These are phyloP conservation scores for Suhomyces chickasaworum DNA, from an alignment of 1,139 yeast species.

Conservation along the genomic window DNA sequence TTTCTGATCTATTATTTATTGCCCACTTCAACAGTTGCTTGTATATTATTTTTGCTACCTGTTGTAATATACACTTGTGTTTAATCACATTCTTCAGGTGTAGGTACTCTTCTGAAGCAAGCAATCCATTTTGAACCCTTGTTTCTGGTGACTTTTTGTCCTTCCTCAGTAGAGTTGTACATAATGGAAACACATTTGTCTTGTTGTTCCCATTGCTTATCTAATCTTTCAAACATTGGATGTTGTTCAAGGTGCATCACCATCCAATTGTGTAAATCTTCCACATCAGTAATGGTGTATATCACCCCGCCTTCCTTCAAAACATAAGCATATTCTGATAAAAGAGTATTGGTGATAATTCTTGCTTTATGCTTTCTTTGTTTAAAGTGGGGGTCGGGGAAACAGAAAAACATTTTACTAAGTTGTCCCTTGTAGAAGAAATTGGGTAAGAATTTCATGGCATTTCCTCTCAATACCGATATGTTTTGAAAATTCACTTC, in stretches of 20 bases:
- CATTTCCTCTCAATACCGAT: conserved; percentile 89
- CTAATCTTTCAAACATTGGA: conserved; percentile 83
- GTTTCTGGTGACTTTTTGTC: conserved; percentile 92
- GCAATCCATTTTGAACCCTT: conserved; percentile 87
- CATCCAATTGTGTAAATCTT: conserved; percentile 96
- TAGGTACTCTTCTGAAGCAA: conserved; percentile 76
- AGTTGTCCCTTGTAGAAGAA: conserved; percentile 81
- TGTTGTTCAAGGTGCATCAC: conserved; percentile 86
- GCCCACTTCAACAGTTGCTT: conserved; percentile 12
- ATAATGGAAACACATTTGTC: conserved; percentile 85
- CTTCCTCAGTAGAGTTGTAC: conserved; percentile 94
- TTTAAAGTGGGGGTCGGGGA: conserved; percentile 98
- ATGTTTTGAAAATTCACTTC: conserved; percentile 66
- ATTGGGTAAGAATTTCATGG: conserved; percentile 96
- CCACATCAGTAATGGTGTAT: conserved; percentile 94
- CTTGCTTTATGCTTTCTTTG: conserved; percentile 97
- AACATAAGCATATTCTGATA: conserved; percentile 91
- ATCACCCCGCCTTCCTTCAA: conserved; percentile 83
- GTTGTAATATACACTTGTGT: conserved; percentile 11
- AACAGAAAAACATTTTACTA: conserved; percentile 92
- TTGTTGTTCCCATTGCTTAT: conserved; percentile 72
- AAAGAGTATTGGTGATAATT: conserved; percentile 83
- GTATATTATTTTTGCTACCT: conserved; percentile 13
- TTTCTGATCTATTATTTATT: conserved; percentile 14
- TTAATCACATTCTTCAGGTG: conserved; percentile 46